Evolutionary conservation across 2,329 filamentous ascomycete genomes (phyloP), one percentile per base, ranked within the genome.

Genomic region (Chrysoporthe cubensis): DNA sequence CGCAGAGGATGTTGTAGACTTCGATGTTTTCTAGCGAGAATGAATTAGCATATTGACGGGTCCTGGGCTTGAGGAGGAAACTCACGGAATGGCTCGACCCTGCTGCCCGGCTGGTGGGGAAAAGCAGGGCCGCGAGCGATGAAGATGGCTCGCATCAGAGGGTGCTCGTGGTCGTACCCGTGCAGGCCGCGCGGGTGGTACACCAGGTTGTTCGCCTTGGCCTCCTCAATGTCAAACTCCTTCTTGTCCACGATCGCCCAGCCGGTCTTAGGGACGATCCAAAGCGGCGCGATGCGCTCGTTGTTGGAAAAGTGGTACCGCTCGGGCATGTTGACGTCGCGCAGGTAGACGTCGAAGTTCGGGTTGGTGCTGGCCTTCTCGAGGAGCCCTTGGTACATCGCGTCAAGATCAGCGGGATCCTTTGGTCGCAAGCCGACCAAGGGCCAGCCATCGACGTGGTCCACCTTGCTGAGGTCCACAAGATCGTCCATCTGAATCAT

Each of bases 131-230:
- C 96, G 50, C 93, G 85, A 1, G 96, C 96, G 61, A 98, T 85
- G 74, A 99, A 99, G 56, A 99, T 96, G 0, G 96, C 95, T 50
- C 96, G 85, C 96, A 99, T 99, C 57, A 99, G 83, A 0, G 95
- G 94, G 76, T 99, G 91, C 74, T 97, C 90, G 74, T 97, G 91
- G 76, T 99, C 96, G 76, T 98, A 99, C 1, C 96, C 96, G 76
- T 99, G 96, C 2, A 99, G 81, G 2, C 96, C 96, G 40, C 86
- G 87, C 0, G 96, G 96, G 72, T 91, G 86, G 75, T 97, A 99
- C 0, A 88, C 82, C 14, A 87, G 77, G 0, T 87, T 88, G 14
- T 88, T 88, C 65, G 85, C 83, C 70, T 89, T 84, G 0, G 87
- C 92, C 61, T 90, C 84, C 54, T 86, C 82, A 5, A 96, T 85